Base-by-base conservation (phyloP, 2,329 filamentous ascomycete genomes). In the Claviceps monticola region DNA sequence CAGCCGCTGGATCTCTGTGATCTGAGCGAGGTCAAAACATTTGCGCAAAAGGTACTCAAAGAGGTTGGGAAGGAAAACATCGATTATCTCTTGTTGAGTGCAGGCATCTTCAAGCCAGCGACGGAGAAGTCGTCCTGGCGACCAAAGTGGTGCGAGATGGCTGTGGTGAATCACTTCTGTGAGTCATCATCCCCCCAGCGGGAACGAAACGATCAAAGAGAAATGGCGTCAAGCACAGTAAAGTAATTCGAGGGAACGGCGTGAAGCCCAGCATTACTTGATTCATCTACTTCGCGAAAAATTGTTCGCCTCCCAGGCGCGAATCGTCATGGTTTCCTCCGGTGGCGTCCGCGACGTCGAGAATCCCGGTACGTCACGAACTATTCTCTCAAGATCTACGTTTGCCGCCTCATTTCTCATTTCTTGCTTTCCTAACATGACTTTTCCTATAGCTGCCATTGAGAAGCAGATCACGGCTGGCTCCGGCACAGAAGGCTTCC, bases 101-200 rank as follows among this genome's bases (percentile, higher is more conserved):
- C 75, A 0, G 75, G 57, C 14, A 64, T 71, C n/a, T 62, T 57
- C 29, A 68, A 68, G n/a, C 56, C 56, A 0, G 63, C 68, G 0
- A 61, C 67, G 9, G 60, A 63, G 13, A 63, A 66, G 8, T 66
- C 67, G 0, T 65, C 68, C 0, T 56, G 68, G 49, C 71, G 70
- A 2, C 72, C 69, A 1, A 71, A 71, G 57, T 78, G 75, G 75
- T 73, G 71, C 57, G 72, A 78, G 59, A 41, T 66, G 0, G 68
- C 72, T 34, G 60, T 78, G 16, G 74, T 79, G 19, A 79, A 79
- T 54, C 74, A 77, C 52, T 64, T 78, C 8, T 71, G 74, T 77
- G 50, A 57, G 69, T 43, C 11, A 1, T 11, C 29, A 34, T 2
- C 9, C 29, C 9, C 5, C 23, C 29, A 34, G 29, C 29, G 29